Percentiles rank a stretch among this genome's conserved stretches.
phyloP scores from a whole-genome alignment of 129 eudicot genomes.

The Deinandra increscens region DNA sequence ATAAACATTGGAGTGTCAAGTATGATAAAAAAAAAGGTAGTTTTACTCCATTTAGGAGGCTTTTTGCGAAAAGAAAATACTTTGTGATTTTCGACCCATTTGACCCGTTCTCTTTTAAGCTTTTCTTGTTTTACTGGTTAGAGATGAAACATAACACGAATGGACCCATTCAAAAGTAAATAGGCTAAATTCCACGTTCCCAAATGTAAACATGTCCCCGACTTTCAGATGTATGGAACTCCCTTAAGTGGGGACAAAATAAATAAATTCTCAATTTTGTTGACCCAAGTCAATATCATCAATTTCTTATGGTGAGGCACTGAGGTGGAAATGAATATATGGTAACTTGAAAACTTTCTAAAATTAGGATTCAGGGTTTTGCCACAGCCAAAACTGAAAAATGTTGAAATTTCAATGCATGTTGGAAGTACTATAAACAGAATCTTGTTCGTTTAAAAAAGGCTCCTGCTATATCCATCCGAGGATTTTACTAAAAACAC shows the following conservation, averaged over 20 bases:
- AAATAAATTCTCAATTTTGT: background rate
- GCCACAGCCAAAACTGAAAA: background rate
- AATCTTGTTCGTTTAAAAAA: background rate
- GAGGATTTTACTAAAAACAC: too few species aligned
- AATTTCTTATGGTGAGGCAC: background rate
- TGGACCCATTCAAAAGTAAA: background rate
- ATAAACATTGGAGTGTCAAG: background rate
- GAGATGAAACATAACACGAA: constrained; percentile 2
- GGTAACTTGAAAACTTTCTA: background rate
- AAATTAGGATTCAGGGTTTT: background rate
- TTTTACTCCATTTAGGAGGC: too few species aligned
- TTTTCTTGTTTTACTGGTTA: background rate
- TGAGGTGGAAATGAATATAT: background rate
- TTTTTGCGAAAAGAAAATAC: background rate
- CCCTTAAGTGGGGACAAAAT: background rate
- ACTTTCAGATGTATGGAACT: constrained; percentile 8
- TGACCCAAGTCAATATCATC: constrained; percentile 8
- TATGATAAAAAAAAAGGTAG: too few species aligned
- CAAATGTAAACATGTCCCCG: background rate
- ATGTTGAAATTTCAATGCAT: constrained; percentile 12
- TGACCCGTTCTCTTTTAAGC: background rate
- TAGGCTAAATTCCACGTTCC: background rate
- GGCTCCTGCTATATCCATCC: too few species aligned
- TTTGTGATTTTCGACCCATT: background rate
- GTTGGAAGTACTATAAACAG: background rate